These are phyloP conservation scores for Lichtheimia corymbifera DNA, from an alignment of 371 early-diverging fungal genomes.

Conservation along the genomic window DNA sequence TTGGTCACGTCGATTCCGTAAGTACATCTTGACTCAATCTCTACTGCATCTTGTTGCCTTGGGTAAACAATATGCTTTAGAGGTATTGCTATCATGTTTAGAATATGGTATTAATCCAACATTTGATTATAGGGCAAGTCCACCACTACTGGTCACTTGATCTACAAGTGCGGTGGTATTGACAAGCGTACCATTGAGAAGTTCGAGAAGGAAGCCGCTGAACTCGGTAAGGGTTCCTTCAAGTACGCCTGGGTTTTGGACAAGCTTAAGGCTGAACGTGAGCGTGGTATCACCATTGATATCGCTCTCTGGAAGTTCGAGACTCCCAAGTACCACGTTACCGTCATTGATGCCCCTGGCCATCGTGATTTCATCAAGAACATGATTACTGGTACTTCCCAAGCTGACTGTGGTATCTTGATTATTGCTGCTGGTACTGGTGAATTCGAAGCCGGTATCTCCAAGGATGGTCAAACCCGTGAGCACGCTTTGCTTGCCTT, in stretches of 20 bases:
- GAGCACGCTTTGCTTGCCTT: constrained; percentile 98
- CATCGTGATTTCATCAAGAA: constrained; percentile 99
- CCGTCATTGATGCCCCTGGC: constrained; percentile 98
- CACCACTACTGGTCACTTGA: constrained; percentile 85
- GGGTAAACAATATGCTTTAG: constrained; percentile 36
- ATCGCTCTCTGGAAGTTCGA: constrained; percentile 96
- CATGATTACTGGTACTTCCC: constrained; percentile 99
- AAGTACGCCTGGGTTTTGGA: constrained; percentile 96
- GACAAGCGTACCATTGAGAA: constrained; percentile 99
- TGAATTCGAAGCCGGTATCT: constrained; percentile 99
- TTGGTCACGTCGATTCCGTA: constrained; percentile 56
- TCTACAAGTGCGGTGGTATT: constrained; percentile 98
- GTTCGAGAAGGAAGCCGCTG: constrained; percentile 98
- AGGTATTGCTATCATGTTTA: constrained; percentile 5
- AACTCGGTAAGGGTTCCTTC: constrained; percentile 98
- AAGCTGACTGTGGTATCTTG: constrained; percentile 77
- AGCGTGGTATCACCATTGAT: constrained; percentile 91
- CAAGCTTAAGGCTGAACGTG: constrained; percentile 97
- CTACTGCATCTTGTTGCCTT: no score
- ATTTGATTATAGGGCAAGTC: constrained; percentile 52
- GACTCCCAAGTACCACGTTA: constrained; percentile 92
- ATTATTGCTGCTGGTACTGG: constrained; percentile 91
- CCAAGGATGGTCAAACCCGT: constrained; percentile 95
- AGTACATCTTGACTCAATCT: constrained; percentile 3
- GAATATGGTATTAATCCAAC: constrained; percentile 84